phyloP scores from a whole-genome alignment of 208 protist species.

The Angomonas ambiguus region DNA sequence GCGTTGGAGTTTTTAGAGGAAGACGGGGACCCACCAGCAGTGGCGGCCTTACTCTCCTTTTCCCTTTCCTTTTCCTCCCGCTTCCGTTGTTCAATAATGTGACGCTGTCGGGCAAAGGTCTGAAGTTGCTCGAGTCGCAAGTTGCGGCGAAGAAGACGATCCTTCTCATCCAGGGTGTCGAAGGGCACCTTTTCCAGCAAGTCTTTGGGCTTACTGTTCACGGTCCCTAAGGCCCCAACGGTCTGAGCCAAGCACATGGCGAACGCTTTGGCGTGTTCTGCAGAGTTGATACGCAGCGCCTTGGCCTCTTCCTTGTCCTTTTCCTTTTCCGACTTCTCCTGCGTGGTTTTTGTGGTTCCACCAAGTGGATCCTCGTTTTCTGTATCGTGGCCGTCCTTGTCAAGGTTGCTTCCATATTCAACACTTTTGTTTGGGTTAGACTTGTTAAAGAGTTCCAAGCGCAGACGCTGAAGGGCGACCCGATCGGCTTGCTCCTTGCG shows the following conservation, averaged over 20 bases:
- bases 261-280: conserved; percentile 22
- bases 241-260: conserved; percentile 14
- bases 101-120: conserved; percentile 5
- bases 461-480: conserved; percentile 22
- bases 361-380: conserved; percentile 1
- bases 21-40: background rate
- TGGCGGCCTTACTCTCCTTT: background rate
- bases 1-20: background rate
- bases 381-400: background rate
- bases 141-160: conserved; percentile 31
- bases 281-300: conserved; percentile 22
- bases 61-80: conserved; percentile 7
- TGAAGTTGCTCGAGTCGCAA: conserved; percentile 30
- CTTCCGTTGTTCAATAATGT: conserved; percentile 11
- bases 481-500: conserved; percentile 20
- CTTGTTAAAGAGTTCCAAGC: conserved; percentile 7
- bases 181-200: conserved; percentile 32
- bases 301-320: conserved; percentile 9
- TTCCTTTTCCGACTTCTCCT: background rate
- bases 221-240: conserved; percentile 18
- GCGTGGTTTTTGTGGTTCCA: background rate
- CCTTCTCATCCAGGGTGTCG: conserved; percentile 25
- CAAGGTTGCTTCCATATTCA: background rate
- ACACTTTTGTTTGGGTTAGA: background rate
- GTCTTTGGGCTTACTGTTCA: conserved; percentile 24